Conservation (phyloP, 352 stramenopile species). For the Thalassiosira delicatula region DNA sequence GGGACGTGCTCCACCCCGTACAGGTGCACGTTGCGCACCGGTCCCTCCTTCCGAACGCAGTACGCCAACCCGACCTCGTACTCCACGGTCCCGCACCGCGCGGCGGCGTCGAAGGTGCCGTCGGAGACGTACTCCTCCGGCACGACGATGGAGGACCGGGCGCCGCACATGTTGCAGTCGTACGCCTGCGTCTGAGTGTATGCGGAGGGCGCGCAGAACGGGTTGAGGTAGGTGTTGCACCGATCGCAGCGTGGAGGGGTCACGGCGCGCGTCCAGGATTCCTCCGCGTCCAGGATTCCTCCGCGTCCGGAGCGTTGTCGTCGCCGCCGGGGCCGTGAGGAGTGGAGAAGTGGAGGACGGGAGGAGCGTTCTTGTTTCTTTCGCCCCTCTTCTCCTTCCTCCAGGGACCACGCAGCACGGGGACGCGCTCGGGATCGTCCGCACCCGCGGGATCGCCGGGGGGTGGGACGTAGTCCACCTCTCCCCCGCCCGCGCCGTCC, state of each 20-base stretch:
- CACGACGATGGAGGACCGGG: slow-evolving; percentile 42
- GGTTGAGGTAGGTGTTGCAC: slow-evolving; percentile 80
- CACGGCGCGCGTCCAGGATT: slow-evolving; percentile 13
- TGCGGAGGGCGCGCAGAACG: slow-evolving; percentile 62
- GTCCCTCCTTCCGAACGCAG: slow-evolving; percentile 51
- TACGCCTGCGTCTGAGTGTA: slow-evolving; percentile 46
- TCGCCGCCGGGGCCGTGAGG: too few relatives aligned
- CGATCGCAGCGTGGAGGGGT: slow-evolving; percentile 65
- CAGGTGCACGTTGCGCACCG: slow-evolving; percentile 68
- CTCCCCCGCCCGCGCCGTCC: neutral
- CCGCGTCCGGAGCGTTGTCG: too few relatives aligned
- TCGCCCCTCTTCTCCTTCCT: slow-evolving; percentile 15
- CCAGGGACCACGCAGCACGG: slow-evolving; percentile 35
- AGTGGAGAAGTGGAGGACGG: too few relatives aligned
- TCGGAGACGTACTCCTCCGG: slow-evolving; percentile 41
- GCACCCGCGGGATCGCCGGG: neutral
- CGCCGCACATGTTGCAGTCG: slow-evolving; percentile 58
- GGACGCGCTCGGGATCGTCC: slow-evolving; percentile 53
- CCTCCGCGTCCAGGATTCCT: too few relatives aligned
- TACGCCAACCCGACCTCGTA: slow-evolving; percentile 75
- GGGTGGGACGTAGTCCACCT: slow-evolving; percentile 57
- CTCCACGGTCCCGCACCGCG: slow-evolving; percentile 68
- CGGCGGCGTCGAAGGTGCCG: slow-evolving; percentile 34
- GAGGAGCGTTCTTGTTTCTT: neutral
- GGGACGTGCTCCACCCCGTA: slow-evolving; percentile 71